Conservation (phyloP, 345 rosid genomes). For the Eucalyptus marginata region DNA sequence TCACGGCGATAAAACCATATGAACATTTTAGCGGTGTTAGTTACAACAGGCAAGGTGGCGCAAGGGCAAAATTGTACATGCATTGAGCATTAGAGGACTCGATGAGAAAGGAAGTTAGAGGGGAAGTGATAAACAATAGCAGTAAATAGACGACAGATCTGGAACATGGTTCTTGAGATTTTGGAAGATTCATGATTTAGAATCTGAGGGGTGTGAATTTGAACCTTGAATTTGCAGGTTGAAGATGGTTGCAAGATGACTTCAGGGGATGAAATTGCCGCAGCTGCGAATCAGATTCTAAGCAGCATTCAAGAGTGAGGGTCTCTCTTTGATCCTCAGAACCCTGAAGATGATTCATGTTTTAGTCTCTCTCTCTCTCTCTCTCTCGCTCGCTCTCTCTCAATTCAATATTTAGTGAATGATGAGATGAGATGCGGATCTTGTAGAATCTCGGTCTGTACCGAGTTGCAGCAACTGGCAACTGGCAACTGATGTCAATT, state of each 20-base stretch:
- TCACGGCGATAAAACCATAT: background rate
- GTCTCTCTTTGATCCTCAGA: background rate
- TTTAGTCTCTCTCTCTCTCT: background rate
- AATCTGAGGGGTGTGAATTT: background rate
- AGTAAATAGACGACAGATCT: background rate
- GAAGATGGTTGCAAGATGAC: slow-evolving; percentile 76
- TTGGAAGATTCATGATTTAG: background rate
- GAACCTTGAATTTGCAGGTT: slow-evolving; percentile 37
- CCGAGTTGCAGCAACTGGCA: background rate
- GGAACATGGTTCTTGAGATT: background rate
- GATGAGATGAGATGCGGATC: background rate
- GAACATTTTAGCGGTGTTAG: background rate
- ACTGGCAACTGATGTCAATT: background rate
- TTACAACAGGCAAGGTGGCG: background rate
- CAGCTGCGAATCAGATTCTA: slow-evolving; percentile 58
- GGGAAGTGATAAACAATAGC: background rate
- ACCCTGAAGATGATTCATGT: background rate
- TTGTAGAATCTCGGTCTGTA: background rate
- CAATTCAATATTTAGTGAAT: background rate
- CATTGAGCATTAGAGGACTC: background rate
- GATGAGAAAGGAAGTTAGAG: background rate
- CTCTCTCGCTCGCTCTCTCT: background rate
- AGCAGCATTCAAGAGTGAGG: slow-evolving; percentile 46
- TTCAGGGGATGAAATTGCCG: slow-evolving; percentile 70
- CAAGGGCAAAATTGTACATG: background rate